phyloP scores from a whole-genome alignment of 2,329 filamentous ascomycete species.

The Hypoxylon sp. region DNA sequence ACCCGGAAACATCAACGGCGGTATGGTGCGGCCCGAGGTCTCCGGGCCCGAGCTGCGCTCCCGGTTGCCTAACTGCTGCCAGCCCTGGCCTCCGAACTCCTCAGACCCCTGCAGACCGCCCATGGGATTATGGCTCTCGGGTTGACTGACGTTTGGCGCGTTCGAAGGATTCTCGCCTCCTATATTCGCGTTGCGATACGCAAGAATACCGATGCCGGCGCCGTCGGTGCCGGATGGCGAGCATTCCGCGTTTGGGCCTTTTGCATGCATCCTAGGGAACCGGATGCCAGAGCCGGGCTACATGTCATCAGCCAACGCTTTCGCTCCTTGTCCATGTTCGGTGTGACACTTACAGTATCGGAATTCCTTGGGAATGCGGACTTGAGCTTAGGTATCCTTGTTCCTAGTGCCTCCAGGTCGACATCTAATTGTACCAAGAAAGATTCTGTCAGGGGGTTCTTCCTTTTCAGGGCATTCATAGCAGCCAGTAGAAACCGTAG shows the following conservation, averaged over 20 bases:
- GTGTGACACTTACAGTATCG: conserved; percentile 56
- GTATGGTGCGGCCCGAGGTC: conserved; percentile 16
- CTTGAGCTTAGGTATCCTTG: conserved; percentile 66
- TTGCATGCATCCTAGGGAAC: conserved; percentile 22
- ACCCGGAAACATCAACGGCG: conserved; percentile 27
- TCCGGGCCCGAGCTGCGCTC: conserved; percentile 35
- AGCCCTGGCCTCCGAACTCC: conserved; percentile 32
- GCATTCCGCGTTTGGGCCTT: conserved; percentile 11
- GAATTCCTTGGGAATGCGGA: conserved; percentile 61
- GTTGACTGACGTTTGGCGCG: conserved; percentile 52
- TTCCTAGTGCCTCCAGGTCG: conserved; percentile 79
- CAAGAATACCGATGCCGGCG: conserved; percentile 49
- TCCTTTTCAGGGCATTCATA: conserved; percentile 86
- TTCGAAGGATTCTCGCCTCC: conserved; percentile 49
- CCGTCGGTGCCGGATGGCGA: conserved; percentile 12
- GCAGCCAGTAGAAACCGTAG: conserved; percentile 90
- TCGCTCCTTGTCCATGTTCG: neutral
- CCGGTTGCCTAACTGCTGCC: conserved; percentile 50
- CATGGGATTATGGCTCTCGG: conserved; percentile 38
- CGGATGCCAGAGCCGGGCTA: conserved; percentile 43
- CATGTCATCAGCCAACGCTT: conserved; percentile 32
- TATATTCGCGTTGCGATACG: conserved; percentile 49
- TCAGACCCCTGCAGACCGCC: conserved; percentile 17
- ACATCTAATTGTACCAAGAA: conserved; percentile 94
- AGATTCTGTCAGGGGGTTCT: conserved; percentile 91